Percentiles rank a stretch among this genome's conserved stretches.
These are phyloP conservation scores for Fraxinus sp. DNA, from an alignment of 305 asterid species.

Conservation along the genomic window DNA sequence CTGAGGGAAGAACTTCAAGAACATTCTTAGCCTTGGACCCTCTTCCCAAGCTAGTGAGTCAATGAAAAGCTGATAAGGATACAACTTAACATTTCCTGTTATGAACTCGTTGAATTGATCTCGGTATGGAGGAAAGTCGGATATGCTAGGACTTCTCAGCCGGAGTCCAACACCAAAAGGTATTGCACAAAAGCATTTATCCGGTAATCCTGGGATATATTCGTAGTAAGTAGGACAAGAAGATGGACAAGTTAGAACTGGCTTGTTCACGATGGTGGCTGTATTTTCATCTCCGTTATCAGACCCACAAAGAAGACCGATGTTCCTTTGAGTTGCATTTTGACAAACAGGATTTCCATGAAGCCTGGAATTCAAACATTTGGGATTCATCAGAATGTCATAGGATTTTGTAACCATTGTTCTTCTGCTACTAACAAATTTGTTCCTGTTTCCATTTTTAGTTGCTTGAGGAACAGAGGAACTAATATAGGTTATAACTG, in stretches of 20 bases:
- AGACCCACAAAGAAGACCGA: constrained; percentile 34
- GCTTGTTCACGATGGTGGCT: constrained; percentile 22
- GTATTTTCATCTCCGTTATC: constrained; percentile 18
- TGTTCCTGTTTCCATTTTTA: not conserved
- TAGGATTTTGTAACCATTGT: not conserved
- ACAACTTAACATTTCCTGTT: constrained; percentile 22
- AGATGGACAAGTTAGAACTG: constrained; percentile 25
- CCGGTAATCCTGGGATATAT: constrained; percentile 41
- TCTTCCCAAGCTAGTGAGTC: constrained; percentile 45
- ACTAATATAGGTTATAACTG: not conserved
- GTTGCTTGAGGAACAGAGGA: not conserved
- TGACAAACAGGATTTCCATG: constrained; percentile 40
- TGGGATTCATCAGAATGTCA: not conserved
- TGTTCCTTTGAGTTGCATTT: constrained; percentile 34
- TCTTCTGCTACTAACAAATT: not conserved
- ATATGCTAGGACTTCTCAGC: constrained; percentile 55
- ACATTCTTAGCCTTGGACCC: constrained; percentile 54
- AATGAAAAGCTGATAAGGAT: constrained; percentile 30
- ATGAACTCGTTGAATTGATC: constrained; percentile 23
- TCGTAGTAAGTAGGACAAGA: constrained; percentile 8
- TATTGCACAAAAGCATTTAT: constrained; percentile 45
- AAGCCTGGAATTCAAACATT: constrained; percentile 26
- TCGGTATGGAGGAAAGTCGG: constrained; percentile 36
- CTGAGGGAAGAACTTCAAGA: constrained; percentile 39
- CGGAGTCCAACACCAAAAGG: constrained; percentile 48